Evolutionary conservation across 2,329 filamentous ascomycete genomes (phyloP), one percentile per base, ranked within the genome.

Genomic region (Botrytis elliptica): DNA sequence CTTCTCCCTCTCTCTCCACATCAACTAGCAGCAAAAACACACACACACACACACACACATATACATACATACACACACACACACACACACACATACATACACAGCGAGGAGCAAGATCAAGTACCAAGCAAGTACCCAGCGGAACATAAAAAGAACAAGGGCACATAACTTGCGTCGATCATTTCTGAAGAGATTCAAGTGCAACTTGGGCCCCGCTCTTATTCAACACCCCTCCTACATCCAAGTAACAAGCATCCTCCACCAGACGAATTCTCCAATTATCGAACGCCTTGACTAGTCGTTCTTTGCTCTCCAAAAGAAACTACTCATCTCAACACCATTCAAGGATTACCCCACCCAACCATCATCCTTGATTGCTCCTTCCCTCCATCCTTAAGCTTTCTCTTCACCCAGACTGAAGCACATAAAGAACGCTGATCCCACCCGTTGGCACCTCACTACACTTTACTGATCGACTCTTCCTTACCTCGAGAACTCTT

Each of bases 361-460:
- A 79, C 77, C 78, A 79, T 33, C 68, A 69, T 49, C 74, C 70
- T 76, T 75, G 75, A 76, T 72, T 29, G 68, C 66, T 72, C 72
- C 74, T 74, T 74, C 73, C 68, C 52, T 62, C 65, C 65, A 52
- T 68, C 66, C 46, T 68, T 33, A 68, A 68, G 66, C 66, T 60
- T 72, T 74, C 52, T 55, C 72, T 75, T 72, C 76, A 64, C 66
- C 73, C 74, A 72, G 71, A 68, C 75, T 29, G 75, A 76, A 66
- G 78, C 75, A 76, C 79, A 79, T 79, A 80, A 81, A 79, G 78
- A 79, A 80, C 79, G 80, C 77, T 79, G 79, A 81, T 81, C 80
- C 79, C 79, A 66, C 60, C 71, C 64, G 42, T 52, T 71, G 57
- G 29, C 36, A 75, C 75, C 52, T 74, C 57, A 72, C 66, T 73